Base-by-base conservation (phyloP, 169 alveolate genomes). In the Babesia ovata region DNA sequence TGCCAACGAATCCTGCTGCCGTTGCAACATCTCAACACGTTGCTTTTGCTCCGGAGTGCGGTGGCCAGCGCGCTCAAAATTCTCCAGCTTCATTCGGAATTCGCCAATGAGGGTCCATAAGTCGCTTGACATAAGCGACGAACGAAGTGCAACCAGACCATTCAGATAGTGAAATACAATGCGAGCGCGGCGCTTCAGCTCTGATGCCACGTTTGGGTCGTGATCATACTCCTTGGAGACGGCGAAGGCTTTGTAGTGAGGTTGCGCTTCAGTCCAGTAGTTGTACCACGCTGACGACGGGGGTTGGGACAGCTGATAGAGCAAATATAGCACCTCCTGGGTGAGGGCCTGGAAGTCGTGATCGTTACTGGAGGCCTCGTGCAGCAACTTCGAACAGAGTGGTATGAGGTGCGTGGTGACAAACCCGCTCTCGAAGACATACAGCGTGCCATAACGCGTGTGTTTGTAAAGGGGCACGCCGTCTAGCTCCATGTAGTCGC, bases 71-170 rank as follows among this genome's bases (percentile, higher is more conserved):
- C 52, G 63, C 50, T 81, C 65, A 53, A 81, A 73, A 21, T 81
- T 73, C 62, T 81, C 85, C 58, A 81, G 49, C 10, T 72, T 72
- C 42, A 81, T 39, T 10, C 88, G 72, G 26, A 73, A 81, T 39
- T 81, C 88, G 36, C 88, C 88, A 9, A 81, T 50, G 21, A 81
- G 60, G n/a, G 78, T 67, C 88, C 88, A 81, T 22, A 81, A 42
- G 59, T 81, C 79, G 44, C 63, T 63, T 17, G 63, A 63, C 50
- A 42, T 48, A 60, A 81, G 33, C 22, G 78, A 63, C 6, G 72
- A 19, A 11, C 85, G 60, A 22, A 72, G 33, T 0, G 24, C 22
- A 17, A 56, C 59, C 63, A 81, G 33, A 21, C 88, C 88, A 19
- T 81, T 66, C 22, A 81, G 48, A 48, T 81, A 81, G 49, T 70